Conservation (phyloP, 108 stramenopile species). For the Cylindrotheca closterium region DNA sequence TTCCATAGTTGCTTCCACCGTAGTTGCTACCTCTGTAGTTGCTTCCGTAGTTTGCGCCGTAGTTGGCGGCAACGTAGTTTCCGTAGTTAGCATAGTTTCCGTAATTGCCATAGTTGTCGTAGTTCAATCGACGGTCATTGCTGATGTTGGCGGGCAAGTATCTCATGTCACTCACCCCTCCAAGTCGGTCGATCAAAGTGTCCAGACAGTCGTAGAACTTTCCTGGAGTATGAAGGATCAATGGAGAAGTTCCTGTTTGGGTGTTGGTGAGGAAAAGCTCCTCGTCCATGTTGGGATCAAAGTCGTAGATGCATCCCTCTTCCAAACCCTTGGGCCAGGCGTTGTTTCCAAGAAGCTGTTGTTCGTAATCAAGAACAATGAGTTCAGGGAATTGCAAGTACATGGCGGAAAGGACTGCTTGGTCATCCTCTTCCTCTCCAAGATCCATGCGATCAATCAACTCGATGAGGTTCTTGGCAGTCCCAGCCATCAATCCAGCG, state of each 20-base stretch:
- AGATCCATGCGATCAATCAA: constrained; percentile 13
- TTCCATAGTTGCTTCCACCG: neutral
- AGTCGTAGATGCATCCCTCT: constrained; percentile 17
- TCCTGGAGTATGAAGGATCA: constrained; percentile 22
- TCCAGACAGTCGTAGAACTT: constrained; percentile 23
- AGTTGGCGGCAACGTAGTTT: neutral
- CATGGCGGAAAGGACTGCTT: constrained; percentile 20
- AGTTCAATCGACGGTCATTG: neutral
- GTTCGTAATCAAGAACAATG: constrained; percentile 24
- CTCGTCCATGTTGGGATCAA: neutral
- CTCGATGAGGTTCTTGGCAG: constrained; percentile 9
- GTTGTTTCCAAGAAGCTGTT: constrained; percentile 23
- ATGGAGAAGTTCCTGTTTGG: constrained; percentile 7
- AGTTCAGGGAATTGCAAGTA: constrained; percentile 13
- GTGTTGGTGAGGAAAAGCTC: neutral
- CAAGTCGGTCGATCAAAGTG: constrained; percentile 15
- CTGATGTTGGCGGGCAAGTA: neutral
- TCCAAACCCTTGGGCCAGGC: constrained; percentile 22
- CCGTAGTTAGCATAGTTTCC: neutral
- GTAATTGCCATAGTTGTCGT: constrained; percentile 6
- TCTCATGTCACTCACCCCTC: constrained; percentile 15
- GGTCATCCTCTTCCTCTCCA: constrained; percentile 19
- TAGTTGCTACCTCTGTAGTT: neutral
- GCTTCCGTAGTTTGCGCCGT: neutral
- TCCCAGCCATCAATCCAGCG: neutral